Percentiles rank a stretch among this genome's conserved stretches.
Evolutionary conservation across 768 basidiomycete genomes (phyloP).

Genomic region (Podaxis pistillaris): DNA sequence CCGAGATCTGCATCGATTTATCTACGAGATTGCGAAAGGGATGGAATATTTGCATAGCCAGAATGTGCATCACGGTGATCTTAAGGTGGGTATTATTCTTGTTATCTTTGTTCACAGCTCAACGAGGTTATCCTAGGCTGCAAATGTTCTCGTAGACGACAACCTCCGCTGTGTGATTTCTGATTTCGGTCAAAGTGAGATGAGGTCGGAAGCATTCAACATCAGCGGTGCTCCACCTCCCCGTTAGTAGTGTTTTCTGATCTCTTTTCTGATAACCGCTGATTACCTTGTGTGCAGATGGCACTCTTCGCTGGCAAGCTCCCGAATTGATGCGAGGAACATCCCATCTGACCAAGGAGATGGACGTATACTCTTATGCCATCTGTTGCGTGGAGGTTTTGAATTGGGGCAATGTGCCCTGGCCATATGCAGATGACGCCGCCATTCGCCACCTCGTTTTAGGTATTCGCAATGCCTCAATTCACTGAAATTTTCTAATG

Average conservation of each 20-base stretch:
- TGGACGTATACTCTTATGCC: conserved; percentile 70
- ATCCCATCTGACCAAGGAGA: conserved; percentile 45
- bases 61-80: conserved; percentile 75
- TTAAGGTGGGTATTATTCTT: conserved; percentile 54
- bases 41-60: conserved; percentile 77
- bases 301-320: conserved; percentile 68
- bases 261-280: conserved; percentile 4
- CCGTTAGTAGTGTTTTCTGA: conserved; percentile 34
- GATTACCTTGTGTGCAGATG: conserved; percentile 36
- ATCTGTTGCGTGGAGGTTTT: conserved; percentile 66
- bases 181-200: conserved; percentile 82
- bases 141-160: conserved; percentile 77
- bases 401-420: conserved; percentile 60
- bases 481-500: conserved; percentile 14
- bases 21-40: conserved; percentile 74
- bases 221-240: conserved; percentile 50
- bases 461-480: conserved; percentile 27
- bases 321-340: conserved; percentile 61
- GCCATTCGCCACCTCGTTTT: conserved; percentile 50
- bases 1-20: conserved; percentile 53
- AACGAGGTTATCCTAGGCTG: conserved; percentile 37
- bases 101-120: neutral
- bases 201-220: conserved; percentile 68
- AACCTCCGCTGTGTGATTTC: conserved; percentile 66
- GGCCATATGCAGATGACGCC: conserved; percentile 49